A percentile compares a stretch with the other conserved stretches of the same genome.
These are phyloP conservation scores for Desmodesmus armatus DNA, from an alignment of 139 green algal genomes.

Conservation along the genomic window DNA sequence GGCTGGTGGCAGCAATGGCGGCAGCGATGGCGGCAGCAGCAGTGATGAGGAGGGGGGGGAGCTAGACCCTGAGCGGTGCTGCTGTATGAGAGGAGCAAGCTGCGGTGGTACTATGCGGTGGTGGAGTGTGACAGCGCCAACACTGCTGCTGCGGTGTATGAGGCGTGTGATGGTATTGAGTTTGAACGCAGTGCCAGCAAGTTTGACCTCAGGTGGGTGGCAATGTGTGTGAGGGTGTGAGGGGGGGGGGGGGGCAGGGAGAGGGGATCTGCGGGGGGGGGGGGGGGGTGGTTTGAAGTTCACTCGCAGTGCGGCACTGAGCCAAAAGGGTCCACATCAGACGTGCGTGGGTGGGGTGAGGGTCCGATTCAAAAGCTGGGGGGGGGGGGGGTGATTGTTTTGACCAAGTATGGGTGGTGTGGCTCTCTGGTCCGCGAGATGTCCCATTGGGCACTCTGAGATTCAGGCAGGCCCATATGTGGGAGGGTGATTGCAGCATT, in stretches of 20 bases:
- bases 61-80: slow-evolving; percentile 77
- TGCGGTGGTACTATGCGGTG: slow-evolving; percentile 90
- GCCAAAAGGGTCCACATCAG: no score
- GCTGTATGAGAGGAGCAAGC: slow-evolving; percentile 86
- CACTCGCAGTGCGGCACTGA: no score
- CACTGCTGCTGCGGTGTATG: slow-evolving; percentile 83
- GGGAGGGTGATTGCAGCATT: no score
- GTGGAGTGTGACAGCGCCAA: slow-evolving; percentile 81
- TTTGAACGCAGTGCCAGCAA: slow-evolving; percentile 80
- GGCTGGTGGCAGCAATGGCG: slow-evolving; percentile 38
- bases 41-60: slow-evolving; percentile 50
- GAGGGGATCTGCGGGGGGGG: not conserved
- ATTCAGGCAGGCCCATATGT: no score
- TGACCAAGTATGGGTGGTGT: no score
- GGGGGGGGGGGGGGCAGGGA: no score
- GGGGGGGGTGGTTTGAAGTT: not conserved
- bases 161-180: slow-evolving; percentile 93
- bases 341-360: no score
- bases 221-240: not conserved
- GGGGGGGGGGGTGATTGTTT: no score
- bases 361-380: no score
- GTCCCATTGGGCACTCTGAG: no score
- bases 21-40: slow-evolving; percentile 13
- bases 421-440: no score
- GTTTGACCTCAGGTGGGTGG: slow-evolving; percentile 86